Evolutionary conservation across 2,329 filamentous ascomycete genomes (phyloP), one percentile per base, ranked within the genome.

Genomic region (Coleophoma eucalyptorum): DNA sequence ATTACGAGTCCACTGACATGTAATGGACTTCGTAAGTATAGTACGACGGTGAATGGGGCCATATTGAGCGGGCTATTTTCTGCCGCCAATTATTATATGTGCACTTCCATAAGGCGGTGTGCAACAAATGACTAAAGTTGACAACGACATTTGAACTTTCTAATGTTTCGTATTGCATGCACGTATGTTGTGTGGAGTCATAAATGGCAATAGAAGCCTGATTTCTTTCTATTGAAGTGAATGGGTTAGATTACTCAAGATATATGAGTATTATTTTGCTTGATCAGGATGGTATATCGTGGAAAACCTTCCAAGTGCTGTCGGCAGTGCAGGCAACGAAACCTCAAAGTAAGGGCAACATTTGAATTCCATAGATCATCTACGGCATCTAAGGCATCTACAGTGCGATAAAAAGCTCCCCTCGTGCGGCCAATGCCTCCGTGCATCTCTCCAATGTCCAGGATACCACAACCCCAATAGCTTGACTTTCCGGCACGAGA

Each of bases 231-330:
- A 19, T 40, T 6, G 20, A 15, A 19, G 16, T 40, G 11, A n/a
- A 8, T 13, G 11, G 37, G 37, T 16, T 3, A 8, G 16, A 10
- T 18, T 13, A 12, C 7, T 18, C 11, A 12, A 18, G 18, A 13
- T 8, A 6, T 20, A 20, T 11, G 16, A 3, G 13, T 12, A 19
- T 20, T 19, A 7, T 20, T 5, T 16, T 21, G 15, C 18, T 26
- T 26, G 3, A 26, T 26, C 10, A 33, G 7, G 15, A 56, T 56
- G 54, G 54, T 56, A 11, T 56, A 56, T 43, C 54, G 52, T 33
- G 51, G 55, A 16, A 53, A 47, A 26, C 50, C 33, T 8, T 59
- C 53, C 11, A 59, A 56, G 43, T 53, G 55, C n/a, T 57, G 55
- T 20, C 34, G 50, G 35, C 46, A 55, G 46, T 60, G 58, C 35